Conservation (phyloP, 768 basidiomycete species). For the Lactarius evosmus region DNA sequence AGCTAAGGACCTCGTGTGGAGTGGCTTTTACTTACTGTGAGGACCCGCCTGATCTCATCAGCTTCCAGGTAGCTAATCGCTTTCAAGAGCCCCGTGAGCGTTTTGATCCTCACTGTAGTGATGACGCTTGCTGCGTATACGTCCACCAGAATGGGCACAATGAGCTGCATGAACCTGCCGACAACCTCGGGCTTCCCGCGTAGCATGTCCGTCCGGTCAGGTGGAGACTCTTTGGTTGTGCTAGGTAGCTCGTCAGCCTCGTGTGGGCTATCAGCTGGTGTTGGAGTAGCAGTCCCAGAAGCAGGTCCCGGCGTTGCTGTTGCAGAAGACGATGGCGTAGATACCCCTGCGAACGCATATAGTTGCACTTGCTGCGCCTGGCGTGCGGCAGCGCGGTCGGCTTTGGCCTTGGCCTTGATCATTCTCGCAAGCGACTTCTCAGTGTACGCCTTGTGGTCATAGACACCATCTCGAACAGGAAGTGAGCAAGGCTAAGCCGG, state of each 20-base stretch:
- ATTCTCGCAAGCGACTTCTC: conserved; percentile 78
- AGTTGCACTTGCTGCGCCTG: conserved; percentile 38
- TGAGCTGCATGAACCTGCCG: conserved; percentile 78
- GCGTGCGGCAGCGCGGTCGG: conserved; percentile 70
- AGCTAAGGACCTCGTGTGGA: conserved; percentile 14
- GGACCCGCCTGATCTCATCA: conserved; percentile 68
- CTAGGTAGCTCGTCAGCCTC: conserved; percentile 22
- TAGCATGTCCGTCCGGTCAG: conserved; percentile 70
- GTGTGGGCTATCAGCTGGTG: conserved; percentile 32
- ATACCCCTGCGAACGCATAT: conserved; percentile 10
- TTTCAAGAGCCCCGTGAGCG: conserved; percentile 82
- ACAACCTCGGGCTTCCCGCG: conserved; percentile 74
- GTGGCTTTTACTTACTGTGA: conserved; percentile 54
- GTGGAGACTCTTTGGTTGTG: conserved; percentile 37
- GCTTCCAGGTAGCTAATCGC: conserved; percentile 86
- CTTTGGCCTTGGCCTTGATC: conserved; percentile 79
- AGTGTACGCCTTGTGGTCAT: conserved; percentile 86
- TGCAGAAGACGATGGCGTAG: conserved; percentile 21
- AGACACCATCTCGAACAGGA: conserved; percentile 73
- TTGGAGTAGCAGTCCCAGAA: conserved; percentile 37
- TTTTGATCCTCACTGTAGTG: conserved; percentile 82
- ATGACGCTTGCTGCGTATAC: conserved; percentile 99
- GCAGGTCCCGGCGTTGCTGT: conserved; percentile 31
- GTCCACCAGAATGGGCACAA: conserved; percentile 92
- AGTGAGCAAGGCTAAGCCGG: not conserved